Conservation (phyloP, 208 protist genomes). For the Leishmania aethiopica region DNA sequence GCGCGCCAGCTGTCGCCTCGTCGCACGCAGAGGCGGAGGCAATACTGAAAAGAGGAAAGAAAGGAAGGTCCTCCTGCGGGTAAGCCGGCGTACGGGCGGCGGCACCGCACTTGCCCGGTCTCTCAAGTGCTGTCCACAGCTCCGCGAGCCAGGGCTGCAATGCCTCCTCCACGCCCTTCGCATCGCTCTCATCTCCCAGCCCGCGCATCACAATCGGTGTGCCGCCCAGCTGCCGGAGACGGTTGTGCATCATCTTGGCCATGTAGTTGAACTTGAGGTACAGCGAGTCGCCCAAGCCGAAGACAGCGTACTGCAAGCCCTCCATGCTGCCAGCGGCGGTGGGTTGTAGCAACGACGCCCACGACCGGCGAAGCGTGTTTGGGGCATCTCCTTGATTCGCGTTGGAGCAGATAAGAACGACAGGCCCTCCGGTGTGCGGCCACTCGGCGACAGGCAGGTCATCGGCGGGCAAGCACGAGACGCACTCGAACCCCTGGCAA, state of each 20-base stretch:
- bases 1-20: background rate
- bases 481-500: constrained; percentile 41
- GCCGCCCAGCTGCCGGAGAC: constrained; percentile 81
- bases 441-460: constrained; percentile 56
- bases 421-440: constrained; percentile 30
- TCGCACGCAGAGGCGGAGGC: background rate
- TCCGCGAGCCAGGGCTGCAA: constrained; percentile 72
- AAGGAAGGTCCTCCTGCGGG: constrained; percentile 23
- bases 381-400: constrained; percentile 87
- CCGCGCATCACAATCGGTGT: constrained; percentile 75
- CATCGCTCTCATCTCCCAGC: constrained; percentile 92
- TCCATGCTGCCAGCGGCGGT: constrained; percentile 40
- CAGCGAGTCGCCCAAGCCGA: constrained; percentile 89
- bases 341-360: constrained; percentile 51
- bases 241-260: constrained; percentile 93
- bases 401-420: constrained; percentile 80
- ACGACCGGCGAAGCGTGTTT: constrained; percentile 71
- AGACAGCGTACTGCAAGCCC: constrained; percentile 83
- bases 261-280: constrained; percentile 94
- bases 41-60: constrained; percentile 31
- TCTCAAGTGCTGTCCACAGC: constrained; percentile 65
- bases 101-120: background rate
- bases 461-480: constrained; percentile 68
- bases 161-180: constrained; percentile 70
- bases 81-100: constrained; percentile 4